A percentile compares a stretch with the other conserved stretches of the same genome.
These are phyloP conservation scores for Epichloe sp. DNA, from an alignment of 2,329 filamentous ascomycete species.

Conservation along the genomic window DNA sequence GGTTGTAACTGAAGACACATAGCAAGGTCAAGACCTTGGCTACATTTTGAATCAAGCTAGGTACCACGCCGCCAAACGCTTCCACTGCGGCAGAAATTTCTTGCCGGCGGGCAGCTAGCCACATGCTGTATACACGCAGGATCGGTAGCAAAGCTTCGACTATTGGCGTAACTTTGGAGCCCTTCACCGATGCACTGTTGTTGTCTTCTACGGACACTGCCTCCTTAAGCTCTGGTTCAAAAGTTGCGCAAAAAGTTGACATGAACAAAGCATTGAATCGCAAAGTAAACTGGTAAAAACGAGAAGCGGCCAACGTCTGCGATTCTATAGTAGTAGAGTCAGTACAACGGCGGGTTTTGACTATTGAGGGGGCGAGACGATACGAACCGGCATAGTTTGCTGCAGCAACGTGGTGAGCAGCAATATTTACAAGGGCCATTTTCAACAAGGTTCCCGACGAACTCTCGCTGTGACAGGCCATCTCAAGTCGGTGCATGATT, in stretches of 20 bases:
- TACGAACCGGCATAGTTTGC: slow-evolving; percentile 21
- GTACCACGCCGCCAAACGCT: slow-evolving; percentile 31
- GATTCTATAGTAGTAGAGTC: slow-evolving; percentile 22
- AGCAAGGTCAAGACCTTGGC: slow-evolving; percentile 35
- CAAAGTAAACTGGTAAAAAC: slow-evolving; percentile 52
- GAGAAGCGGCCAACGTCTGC: slow-evolving; percentile 30
- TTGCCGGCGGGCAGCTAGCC: slow-evolving; percentile 33
- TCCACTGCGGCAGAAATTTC: slow-evolving; percentile 34
- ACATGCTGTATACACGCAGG: slow-evolving; percentile 39
- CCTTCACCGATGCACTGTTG: slow-evolving; percentile 7
- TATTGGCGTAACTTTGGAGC: slow-evolving; percentile 19
- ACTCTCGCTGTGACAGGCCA: slow-evolving; percentile 56
- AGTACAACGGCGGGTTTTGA: not conserved
- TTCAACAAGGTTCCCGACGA: slow-evolving; percentile 57
- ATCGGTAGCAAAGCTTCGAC: slow-evolving; percentile 35
- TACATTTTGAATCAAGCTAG: slow-evolving; percentile 33
- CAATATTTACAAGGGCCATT: slow-evolving; percentile 74
- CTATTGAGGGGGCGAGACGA: not conserved
- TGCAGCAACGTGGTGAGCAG: slow-evolving; percentile 60
- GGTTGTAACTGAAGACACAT: slow-evolving; percentile 29
- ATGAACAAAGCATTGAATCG: slow-evolving; percentile 70
- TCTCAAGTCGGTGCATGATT: slow-evolving; percentile 63
- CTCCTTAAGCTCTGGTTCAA: slow-evolving; percentile 51
- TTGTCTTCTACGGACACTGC: slow-evolving; percentile 10
- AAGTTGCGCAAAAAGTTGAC: slow-evolving; percentile 53